Evolutionary conservation across 2,329 filamentous ascomycete species (phyloP).

Genomic region (Mariannaea elegans): DNA sequence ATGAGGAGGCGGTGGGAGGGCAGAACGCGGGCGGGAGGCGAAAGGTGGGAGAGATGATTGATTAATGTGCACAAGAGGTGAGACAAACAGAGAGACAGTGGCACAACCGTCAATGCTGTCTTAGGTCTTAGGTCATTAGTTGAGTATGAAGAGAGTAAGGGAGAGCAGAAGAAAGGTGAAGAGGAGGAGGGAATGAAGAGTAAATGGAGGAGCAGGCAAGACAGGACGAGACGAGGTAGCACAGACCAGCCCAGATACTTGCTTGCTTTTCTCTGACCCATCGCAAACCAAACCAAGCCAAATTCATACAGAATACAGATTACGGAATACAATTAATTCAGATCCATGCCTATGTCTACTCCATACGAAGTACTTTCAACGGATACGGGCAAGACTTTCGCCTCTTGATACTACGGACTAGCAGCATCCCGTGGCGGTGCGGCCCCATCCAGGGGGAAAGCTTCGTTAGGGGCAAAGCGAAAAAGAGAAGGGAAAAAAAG

Average conservation of each 20-base stretch:
- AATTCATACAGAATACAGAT: background rate
- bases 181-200: slow-evolving; percentile 1
- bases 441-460: background rate
- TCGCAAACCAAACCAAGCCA: background rate
- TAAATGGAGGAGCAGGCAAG: slow-evolving; percentile 9
- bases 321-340: background rate
- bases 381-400: background rate
- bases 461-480: background rate
- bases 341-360: background rate
- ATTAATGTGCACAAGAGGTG: background rate
- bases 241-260: background rate
- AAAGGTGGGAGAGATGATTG: background rate
- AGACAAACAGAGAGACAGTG: background rate
- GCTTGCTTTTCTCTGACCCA: background rate
- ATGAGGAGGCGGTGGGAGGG: background rate
- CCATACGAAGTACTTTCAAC: no score
- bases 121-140: background rate
- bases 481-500: background rate
- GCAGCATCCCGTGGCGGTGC: background rate
- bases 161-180: slow-evolving; percentile 5
- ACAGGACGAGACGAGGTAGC: background rate
- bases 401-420: background rate
- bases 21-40: background rate
- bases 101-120: slow-evolving; percentile 1
- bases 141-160: background rate